phyloP scores from a whole-genome alignment of 2,329 filamentous ascomycete species.

The Fonsecaea pugnacius region DNA sequence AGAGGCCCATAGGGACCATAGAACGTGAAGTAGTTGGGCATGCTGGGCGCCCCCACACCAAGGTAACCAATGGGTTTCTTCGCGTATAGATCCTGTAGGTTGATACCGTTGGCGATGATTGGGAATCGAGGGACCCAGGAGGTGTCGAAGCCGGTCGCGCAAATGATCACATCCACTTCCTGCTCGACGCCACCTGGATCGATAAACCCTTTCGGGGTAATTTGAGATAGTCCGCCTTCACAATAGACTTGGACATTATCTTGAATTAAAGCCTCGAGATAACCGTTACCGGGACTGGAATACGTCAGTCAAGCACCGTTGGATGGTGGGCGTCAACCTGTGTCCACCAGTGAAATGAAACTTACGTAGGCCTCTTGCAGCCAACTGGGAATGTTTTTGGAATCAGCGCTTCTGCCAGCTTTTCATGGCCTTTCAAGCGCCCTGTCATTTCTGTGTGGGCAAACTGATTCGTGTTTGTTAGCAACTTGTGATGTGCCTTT shows the following conservation, averaged over 20 bases:
- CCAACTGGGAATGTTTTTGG: constrained; percentile 50
- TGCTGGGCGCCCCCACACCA: constrained; percentile 24
- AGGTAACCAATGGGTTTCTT: constrained; percentile 30
- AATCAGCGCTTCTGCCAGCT: constrained; percentile 52
- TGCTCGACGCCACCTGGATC: constrained; percentile 35
- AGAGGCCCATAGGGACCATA: constrained; percentile 37
- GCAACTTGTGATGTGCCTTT: neutral
- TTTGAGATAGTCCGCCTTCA: constrained; percentile 44
- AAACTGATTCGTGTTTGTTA: constrained; percentile 1
- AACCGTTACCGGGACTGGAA: constrained; percentile 34
- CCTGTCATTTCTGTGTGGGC: constrained; percentile 25
- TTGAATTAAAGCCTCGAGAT: constrained; percentile 40
- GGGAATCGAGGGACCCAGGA: constrained; percentile 31
- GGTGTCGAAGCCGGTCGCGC: constrained; percentile 33
- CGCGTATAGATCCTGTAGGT: constrained; percentile 24
- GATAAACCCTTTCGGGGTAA: constrained; percentile 44
- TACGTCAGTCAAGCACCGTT: constrained; percentile 31
- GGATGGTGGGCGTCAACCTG: no score
- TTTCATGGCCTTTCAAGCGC: constrained; percentile 39
- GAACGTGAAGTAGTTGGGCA: constrained; percentile 40
- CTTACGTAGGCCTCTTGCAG: constrained; percentile 46
- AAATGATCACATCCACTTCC: constrained; percentile 33
- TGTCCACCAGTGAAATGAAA: neutral
- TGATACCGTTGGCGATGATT: constrained; percentile 25
- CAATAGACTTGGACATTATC: constrained; percentile 53